Evolutionary conservation across 805 yeast genomes (phyloP), one percentile per base, ranked within the genome.

Genomic region (Metschnikowia dekortorum): DNA sequence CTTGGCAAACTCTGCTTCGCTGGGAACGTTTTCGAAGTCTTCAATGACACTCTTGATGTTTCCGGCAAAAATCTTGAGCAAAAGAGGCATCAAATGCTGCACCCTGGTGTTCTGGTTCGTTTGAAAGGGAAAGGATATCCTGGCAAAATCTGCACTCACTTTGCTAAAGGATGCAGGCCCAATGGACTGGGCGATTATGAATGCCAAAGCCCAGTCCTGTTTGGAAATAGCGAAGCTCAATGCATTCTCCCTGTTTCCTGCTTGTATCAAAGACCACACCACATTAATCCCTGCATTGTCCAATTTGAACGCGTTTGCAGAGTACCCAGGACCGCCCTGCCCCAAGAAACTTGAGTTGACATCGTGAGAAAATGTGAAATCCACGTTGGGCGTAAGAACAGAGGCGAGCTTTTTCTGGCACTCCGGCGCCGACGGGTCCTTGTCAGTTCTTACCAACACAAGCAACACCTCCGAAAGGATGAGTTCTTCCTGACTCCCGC

Each of bases 121-220:
- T 68, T 67, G 65, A 64, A 75, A 55, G 56, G 79, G 59, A 65
- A 69, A 58, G 65, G 73, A 53, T 69, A 82, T 54, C 69, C 80
- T 44, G 57, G 76, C 76, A 62, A 82, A 87, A 48, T 75, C 80
- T 9, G 82, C 73, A 6, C 85, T 83, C 2, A 85, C 78, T 33
- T 69, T 67, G 5, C 79, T 66, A 79, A 87, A 84, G 36, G 74
- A 73, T 3, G 81, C 83, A 18, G 80, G 78, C 2, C 94, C 85
- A 29, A 82, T 69, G 14, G 88, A 65, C 52, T 84, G 78, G 1
- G 95, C 83, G 45, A 91, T 70, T 31, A 89, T 63, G 48, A 92
- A 67, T 0, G 96, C 86, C 65, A 90, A 73, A 0, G 92, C 83
- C 85, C 88, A 91, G 56, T 88, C 87, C 8, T 81, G 78, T 47